Conservation (phyloP, 345 rosid species). For the Brassica cretica region DNA sequence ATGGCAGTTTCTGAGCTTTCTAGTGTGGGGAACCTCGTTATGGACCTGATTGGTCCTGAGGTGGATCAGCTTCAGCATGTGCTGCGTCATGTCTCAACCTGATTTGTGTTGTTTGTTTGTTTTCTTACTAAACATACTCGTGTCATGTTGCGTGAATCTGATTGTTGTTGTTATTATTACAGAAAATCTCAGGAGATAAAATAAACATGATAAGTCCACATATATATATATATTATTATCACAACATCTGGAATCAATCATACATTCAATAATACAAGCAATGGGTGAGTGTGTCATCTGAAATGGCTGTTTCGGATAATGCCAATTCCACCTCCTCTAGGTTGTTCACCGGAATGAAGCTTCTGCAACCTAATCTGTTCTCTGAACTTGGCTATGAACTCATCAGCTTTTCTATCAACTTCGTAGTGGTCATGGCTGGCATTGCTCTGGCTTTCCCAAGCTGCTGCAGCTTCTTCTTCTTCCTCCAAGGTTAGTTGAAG, state of each 20-base stretch:
- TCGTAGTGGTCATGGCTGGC: conserved; percentile 51
- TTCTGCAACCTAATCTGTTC: conserved; percentile 90
- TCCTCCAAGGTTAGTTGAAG: conserved; percentile 38
- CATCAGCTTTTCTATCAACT: conserved; percentile 93
- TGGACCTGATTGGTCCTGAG: conserved; percentile 33
- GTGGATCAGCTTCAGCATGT: conserved; percentile 38
- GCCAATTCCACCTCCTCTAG: conserved; percentile 42
- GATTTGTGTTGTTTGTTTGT: conserved; percentile 27
- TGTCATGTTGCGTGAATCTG: background rate
- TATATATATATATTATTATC: background rate
- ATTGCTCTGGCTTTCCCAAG: conserved; percentile 36
- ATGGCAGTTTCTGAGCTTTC: conserved; percentile 35
- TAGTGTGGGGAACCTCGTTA: conserved; percentile 35
- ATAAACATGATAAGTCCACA: background rate
- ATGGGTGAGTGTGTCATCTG: conserved; percentile 38
- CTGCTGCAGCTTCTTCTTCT: conserved; percentile 39
- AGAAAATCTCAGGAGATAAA: background rate
- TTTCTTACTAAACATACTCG: conserved; percentile 9
- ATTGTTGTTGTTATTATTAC: background rate
- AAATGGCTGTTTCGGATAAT: conserved; percentile 37
- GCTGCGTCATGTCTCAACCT: conserved; percentile 26
- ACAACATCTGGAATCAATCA: conserved; percentile 8
- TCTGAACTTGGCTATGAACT: conserved; percentile 86
- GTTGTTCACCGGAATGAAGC: conserved; percentile 53
- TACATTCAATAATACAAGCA: conserved; percentile 34